Conservation (phyloP, 2,329 filamentous ascomycete genomes). For the Arthrobotrys conoides region DNA sequence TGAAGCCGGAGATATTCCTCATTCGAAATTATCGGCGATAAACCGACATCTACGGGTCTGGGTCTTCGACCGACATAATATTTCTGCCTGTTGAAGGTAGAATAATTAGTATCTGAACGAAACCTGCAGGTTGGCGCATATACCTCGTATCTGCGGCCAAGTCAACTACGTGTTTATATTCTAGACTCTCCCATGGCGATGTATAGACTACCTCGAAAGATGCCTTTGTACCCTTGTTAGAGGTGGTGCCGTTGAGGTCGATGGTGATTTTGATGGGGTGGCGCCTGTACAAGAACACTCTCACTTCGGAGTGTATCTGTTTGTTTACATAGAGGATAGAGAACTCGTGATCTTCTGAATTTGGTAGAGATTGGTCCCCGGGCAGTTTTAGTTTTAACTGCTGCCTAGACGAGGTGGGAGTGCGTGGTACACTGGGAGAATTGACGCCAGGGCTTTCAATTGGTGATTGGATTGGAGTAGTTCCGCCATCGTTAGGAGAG, state of each 20-base stretch:
- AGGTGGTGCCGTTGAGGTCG: background rate
- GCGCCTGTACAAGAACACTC: background rate
- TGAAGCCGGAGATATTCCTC: background rate
- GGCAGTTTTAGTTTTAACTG: no score
- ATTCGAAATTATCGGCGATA: no score
- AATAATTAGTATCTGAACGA: background rate
- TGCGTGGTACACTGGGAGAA: no score
- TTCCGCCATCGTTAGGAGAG: no score
- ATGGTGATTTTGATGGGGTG: background rate
- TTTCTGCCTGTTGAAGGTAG: background rate
- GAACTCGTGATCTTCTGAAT: background rate
- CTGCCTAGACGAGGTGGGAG: no score
- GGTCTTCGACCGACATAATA: background rate
- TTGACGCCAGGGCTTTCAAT: no score
- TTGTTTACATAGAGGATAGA: slow-evolving; percentile 13
- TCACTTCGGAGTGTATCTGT: slow-evolving; percentile 2
- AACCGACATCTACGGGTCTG: no score
- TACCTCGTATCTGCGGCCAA: background rate
- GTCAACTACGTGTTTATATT: background rate
- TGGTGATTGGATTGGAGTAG: no score
- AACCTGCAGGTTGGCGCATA: background rate
- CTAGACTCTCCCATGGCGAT: background rate
- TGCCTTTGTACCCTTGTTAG: background rate
- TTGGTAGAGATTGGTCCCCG: no score
- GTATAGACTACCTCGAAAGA: background rate